These are phyloP conservation scores for Linderniella brevidens DNA, from an alignment of 257 asterid species.

Conservation along the genomic window DNA sequence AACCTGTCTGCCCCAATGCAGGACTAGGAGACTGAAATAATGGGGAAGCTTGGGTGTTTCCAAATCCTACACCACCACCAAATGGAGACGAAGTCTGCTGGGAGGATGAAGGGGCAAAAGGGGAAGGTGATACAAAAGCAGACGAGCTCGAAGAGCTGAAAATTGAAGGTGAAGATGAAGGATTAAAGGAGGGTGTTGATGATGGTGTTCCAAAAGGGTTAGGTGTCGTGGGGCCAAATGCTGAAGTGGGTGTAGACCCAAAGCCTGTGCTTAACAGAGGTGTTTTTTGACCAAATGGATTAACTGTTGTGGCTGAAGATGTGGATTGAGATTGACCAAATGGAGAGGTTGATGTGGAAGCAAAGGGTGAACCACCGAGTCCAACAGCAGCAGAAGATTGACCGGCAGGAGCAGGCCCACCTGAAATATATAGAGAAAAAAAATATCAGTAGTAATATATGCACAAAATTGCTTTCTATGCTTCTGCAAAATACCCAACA, in stretches of 20 bases:
- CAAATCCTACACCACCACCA: slow-evolving; percentile 43
- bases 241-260: slow-evolving; percentile 48
- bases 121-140: slow-evolving; percentile 54
- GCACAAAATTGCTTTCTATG: slow-evolving; percentile 1
- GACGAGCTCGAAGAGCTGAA: slow-evolving; percentile 50
- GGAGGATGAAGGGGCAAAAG: slow-evolving; percentile 52
- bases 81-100: slow-evolving; percentile 50
- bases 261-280: slow-evolving; percentile 42
- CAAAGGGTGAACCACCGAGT: slow-evolving; percentile 50
- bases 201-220: slow-evolving; percentile 52
- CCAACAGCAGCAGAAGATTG: slow-evolving; percentile 6
- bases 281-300: slow-evolving; percentile 70
- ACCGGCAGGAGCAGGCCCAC: slow-evolving; percentile 73
- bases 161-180: slow-evolving; percentile 32
- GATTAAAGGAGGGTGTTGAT: slow-evolving; percentile 44
- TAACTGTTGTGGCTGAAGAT: slow-evolving; percentile 50
- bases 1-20: slow-evolving; percentile 58
- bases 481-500: neutral
- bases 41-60: slow-evolving; percentile 68
- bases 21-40: slow-evolving; percentile 71
- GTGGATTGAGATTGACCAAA: slow-evolving; percentile 39
- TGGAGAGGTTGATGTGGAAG: slow-evolving; percentile 36
- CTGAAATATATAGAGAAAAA: slow-evolving; percentile 20
- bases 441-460: neutral
- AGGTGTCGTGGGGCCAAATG: slow-evolving; percentile 48